A percentile compares a stretch with the other conserved stretches of the same genome.
Evolutionary conservation across 352 stramenopile species (phyloP).

Genomic region (Thalassiosira gravida): DNA sequence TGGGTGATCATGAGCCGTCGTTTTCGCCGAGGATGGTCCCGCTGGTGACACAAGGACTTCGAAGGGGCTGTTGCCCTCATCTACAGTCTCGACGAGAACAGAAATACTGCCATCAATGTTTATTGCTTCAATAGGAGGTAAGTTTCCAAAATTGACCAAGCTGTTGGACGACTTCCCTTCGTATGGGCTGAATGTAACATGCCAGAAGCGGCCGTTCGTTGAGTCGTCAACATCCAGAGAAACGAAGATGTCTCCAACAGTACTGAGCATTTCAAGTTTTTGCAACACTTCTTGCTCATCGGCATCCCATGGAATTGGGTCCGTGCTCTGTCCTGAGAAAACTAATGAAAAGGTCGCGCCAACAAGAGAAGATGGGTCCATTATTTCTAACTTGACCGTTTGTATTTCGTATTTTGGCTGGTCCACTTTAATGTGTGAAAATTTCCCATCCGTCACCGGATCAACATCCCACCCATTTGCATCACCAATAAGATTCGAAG

Average conservation of each 20-base stretch:
- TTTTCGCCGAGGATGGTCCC: slow-evolving; percentile 52
- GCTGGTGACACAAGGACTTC: slow-evolving; percentile 66
- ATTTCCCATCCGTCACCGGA: slow-evolving; percentile 73
- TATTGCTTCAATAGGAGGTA: slow-evolving; percentile 61
- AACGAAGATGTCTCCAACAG: slow-evolving; percentile 82
- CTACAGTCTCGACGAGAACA: slow-evolving; percentile 37
- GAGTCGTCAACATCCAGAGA: slow-evolving; percentile 29
- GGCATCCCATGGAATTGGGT: slow-evolving; percentile 80
- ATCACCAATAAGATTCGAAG: slow-evolving; percentile 73
- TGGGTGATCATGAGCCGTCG: slow-evolving; percentile 71
- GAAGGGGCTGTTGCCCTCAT: slow-evolving; percentile 76
- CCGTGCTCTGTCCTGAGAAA: slow-evolving; percentile 76
- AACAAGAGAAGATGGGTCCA: slow-evolving; percentile 58
- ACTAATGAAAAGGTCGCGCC: slow-evolving; percentile 86
- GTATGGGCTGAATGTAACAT: slow-evolving; percentile 72
- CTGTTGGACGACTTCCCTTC: slow-evolving; percentile 46
- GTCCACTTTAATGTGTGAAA: slow-evolving; percentile 69
- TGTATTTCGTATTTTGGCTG: slow-evolving; percentile 73
- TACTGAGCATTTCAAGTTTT: slow-evolving; percentile 85
- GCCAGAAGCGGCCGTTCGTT: slow-evolving; percentile 40
- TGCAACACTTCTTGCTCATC: slow-evolving; percentile 62
- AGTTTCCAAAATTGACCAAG: slow-evolving; percentile 83
- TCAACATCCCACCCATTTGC: slow-evolving; percentile 80
- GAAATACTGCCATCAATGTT: slow-evolving; percentile 34
- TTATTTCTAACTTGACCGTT: slow-evolving; percentile 66